A percentile compares a stretch with the other conserved stretches of the same genome.
These are phyloP conservation scores for Podaxis rugospora DNA, from an alignment of 768 basidiomycete genomes.

Conservation along the genomic window DNA sequence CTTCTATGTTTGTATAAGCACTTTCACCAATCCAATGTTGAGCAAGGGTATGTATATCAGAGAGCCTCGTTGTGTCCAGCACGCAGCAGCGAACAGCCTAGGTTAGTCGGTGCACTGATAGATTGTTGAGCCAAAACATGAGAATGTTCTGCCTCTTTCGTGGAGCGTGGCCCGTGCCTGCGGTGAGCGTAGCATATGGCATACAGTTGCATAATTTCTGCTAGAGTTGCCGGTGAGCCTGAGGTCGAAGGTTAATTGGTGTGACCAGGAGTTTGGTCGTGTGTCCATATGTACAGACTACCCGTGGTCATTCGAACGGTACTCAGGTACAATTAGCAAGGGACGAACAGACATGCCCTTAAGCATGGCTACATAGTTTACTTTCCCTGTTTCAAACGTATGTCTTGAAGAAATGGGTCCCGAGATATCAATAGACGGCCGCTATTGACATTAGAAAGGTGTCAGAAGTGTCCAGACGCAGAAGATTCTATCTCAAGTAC, in stretches of 20 bases:
- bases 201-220: neutral
- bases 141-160: slow-evolving; percentile 4
- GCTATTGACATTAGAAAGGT: neutral
- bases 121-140: slow-evolving; percentile 5
- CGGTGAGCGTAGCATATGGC: neutral
- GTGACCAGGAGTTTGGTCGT: neutral
- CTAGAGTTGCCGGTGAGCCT: neutral
- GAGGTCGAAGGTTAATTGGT: neutral
- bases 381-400: neutral
- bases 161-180: neutral
- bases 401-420: neutral
- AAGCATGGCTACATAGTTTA: neutral
- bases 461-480: neutral
- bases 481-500: neutral
- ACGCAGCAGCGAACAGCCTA: neutral
- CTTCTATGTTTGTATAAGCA: neutral
- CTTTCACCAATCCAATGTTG: neutral
- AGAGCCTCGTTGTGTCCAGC: slow-evolving; percentile 9
- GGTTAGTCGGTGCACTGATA: neutral
- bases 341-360: neutral
- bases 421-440: neutral
- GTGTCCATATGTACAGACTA: neutral
- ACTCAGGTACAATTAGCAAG: neutral
- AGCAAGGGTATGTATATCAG: neutral
- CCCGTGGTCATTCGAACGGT: neutral